Percentiles rank a stretch among this genome's conserved stretches.
These are phyloP conservation scores for Orbilia ellipsospora DNA, from an alignment of 2,329 filamentous ascomycete genomes.

Conservation along the genomic window DNA sequence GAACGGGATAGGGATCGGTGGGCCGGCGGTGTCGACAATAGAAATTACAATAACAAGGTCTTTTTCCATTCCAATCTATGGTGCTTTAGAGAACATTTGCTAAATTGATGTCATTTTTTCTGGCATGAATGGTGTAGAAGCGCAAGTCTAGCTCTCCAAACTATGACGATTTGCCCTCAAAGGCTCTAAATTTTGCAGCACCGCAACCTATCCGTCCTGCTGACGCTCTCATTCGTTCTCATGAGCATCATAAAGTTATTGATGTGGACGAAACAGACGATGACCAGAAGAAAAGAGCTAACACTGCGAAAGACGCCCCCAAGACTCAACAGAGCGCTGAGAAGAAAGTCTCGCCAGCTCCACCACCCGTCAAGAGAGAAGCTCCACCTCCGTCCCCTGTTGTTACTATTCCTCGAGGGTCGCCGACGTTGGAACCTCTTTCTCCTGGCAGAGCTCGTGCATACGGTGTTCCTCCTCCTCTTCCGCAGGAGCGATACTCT, in stretches of 20 bases:
- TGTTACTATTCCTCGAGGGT: conserved; percentile 44
- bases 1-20: conserved; percentile 23
- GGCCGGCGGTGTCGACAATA: conserved; percentile 16
- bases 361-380: conserved; percentile 39
- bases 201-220: conserved; percentile 30
- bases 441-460: conserved; percentile 41
- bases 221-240: conserved; percentile 27
- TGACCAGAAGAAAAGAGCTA: conserved; percentile 40
- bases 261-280: conserved; percentile 43
- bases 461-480: conserved; percentile 20
- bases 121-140: conserved; percentile 26
- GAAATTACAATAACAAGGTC: conserved; percentile 37
- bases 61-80: neutral
- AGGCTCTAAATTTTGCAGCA: conserved; percentile 20
- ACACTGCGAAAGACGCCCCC: conserved; percentile 22
- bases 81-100: conserved; percentile 4
- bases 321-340: conserved; percentile 16
- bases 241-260: conserved; percentile 35
- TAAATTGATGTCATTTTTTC: conserved; percentile 30
- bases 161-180: conserved; percentile 34
- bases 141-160: conserved; percentile 42
- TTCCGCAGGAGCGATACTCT: conserved; percentile 31
- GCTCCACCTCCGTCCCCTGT: conserved; percentile 42
- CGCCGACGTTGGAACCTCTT: conserved; percentile 41
- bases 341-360: conserved; percentile 25